Evolutionary conservation across 768 basidiomycete species (phyloP).

Genomic region (Hemileccinum rubropunctum): DNA sequence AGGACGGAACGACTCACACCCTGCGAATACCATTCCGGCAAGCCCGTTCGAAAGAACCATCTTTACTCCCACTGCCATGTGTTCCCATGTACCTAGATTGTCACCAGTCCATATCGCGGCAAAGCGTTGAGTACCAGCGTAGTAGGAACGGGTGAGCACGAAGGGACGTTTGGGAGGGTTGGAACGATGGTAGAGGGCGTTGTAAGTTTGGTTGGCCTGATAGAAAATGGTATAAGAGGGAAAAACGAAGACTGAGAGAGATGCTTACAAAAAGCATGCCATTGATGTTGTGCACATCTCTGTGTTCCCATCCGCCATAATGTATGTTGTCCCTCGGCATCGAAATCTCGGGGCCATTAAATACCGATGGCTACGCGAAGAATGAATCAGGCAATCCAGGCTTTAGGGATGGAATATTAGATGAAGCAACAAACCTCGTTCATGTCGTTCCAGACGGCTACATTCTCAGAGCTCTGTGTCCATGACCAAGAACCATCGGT

Average conservation of each 20-base stretch:
- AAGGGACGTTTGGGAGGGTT: constrained; percentile 82
- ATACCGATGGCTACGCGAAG: constrained; percentile 80
- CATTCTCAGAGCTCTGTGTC: constrained; percentile 74
- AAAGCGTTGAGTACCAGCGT: constrained; percentile 90
- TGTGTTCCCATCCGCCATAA: constrained; percentile 95
- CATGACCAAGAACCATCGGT: constrained; percentile 65
- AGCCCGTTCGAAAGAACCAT: constrained; percentile 90
- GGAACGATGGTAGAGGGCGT: constrained; percentile 76
- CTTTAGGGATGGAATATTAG: too few relatives aligned
- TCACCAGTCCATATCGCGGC: constrained; percentile 99
- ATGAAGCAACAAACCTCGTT: constrained; percentile 67
- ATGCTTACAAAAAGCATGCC: constrained; percentile 83
- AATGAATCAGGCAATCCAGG: neutral
- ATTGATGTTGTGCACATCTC: constrained; percentile 96
- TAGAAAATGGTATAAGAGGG: neutral
- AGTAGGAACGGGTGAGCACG: constrained; percentile 94
- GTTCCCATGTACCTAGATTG: constrained; percentile 96
- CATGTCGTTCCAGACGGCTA: constrained; percentile 99
- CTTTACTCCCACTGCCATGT: constrained; percentile 90
- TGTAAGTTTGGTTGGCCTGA: constrained; percentile 80
- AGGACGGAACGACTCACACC: constrained; percentile 56
- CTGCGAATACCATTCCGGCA: constrained; percentile 87
- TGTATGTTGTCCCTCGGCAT: constrained; percentile 78
- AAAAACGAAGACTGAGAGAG: neutral
- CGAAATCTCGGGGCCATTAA: constrained; percentile 96